These are phyloP conservation scores for Hepatocystis sp. DNA, from an alignment of 169 alveolate species.

Conservation along the genomic window DNA sequence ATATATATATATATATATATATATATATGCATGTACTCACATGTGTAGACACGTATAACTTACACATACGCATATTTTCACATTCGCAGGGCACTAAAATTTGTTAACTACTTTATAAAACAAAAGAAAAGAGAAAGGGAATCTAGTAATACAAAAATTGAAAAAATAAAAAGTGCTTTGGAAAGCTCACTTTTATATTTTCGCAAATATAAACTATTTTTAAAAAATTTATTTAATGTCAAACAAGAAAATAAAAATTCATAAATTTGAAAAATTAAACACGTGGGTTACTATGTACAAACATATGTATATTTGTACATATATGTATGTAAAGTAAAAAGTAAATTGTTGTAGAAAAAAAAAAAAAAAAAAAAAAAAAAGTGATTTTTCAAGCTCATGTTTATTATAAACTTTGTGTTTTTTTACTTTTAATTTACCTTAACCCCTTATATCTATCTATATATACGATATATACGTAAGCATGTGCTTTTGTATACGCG, in stretches of 20 bases:
- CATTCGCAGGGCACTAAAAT: constrained; percentile 50
- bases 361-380: no score
- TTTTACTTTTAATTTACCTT: no score
- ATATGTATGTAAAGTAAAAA: no score
- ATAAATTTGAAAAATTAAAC: no score
- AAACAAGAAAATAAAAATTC: constrained; percentile 29
- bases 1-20: neutral
- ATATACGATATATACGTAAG: no score
- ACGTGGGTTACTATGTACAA: no score
- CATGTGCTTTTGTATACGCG: no score
- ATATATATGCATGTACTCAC: neutral
- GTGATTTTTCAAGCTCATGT: no score
- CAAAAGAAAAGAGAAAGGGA: constrained; percentile 40
- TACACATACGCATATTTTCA: neutral
- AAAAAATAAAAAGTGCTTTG: constrained; percentile 13
- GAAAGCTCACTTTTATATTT: constrained; percentile 43
- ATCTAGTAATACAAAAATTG: constrained; percentile 31
- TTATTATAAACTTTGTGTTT: neutral
- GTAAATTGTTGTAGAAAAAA: neutral
- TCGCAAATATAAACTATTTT: constrained; percentile 65
- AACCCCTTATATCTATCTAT: no score
- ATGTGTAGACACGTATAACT: neutral
- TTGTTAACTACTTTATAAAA: constrained; percentile 40
- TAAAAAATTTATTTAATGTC: constrained; percentile 33
- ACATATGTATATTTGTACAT: no score